Percentiles rank a stretch among this genome's conserved stretches.
These are phyloP conservation scores for Zanthoxylum bungeanum DNA, from an alignment of 345 rosid genomes.

Conservation along the genomic window DNA sequence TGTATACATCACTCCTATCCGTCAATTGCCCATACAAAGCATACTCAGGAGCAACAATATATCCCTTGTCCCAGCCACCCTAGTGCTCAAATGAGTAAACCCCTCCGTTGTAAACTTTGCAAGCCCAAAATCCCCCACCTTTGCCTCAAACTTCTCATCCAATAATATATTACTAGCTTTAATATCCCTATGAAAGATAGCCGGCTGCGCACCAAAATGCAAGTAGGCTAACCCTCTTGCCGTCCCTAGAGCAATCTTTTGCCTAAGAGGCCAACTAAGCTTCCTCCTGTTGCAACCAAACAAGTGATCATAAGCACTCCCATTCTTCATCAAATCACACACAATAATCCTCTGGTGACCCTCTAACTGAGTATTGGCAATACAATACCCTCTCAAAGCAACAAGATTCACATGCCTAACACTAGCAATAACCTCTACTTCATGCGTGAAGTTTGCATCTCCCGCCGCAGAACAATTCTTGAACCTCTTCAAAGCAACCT, in stretches of 20 bases:
- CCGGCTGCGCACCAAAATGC: constrained; percentile 77
- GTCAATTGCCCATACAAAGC: constrained; percentile 86
- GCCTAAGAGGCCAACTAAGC: constrained; percentile 81
- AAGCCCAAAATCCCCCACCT: too few relatives aligned
- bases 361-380: constrained; percentile 67
- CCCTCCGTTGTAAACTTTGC: constrained; percentile 84
- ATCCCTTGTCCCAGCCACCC: constrained; percentile 95
- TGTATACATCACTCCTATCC: constrained; percentile 83
- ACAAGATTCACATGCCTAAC: constrained; percentile 86
- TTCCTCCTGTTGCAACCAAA: constrained; percentile 43
- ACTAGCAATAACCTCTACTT: constrained; percentile 78
- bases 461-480: constrained; percentile 85
- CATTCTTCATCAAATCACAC: constrained; percentile 78
- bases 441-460: constrained; percentile 66
- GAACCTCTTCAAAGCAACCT: constrained; percentile 86
- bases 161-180: too few relatives aligned
- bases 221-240: constrained; percentile 87
- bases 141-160: too few relatives aligned
- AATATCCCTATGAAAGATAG: constrained; percentile 75
- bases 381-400: constrained; percentile 77
- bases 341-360: constrained; percentile 97
- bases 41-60: constrained; percentile 92
- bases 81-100: constrained; percentile 77
- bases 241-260: constrained; percentile 76
- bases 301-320: constrained; percentile 77